Evolutionary conservation across 495 filamentous ascomycete genomes (phyloP).

Genomic region (Achaetomiella virescens): DNA sequence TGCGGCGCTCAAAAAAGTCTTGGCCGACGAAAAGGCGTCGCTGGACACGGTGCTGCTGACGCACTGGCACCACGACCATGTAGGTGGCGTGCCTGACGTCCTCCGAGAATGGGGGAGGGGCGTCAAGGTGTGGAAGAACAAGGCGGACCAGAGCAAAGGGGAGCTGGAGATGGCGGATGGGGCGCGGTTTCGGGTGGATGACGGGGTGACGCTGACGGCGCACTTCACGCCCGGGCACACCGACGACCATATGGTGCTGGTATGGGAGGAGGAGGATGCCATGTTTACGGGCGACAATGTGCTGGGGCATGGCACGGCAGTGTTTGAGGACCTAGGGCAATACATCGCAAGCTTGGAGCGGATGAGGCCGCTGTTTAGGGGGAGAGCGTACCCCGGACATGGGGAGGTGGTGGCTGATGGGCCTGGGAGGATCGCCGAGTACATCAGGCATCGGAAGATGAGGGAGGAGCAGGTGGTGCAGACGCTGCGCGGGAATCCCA

Average conservation of each 20-base stretch:
- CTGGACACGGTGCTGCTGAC: conserved; percentile 67
- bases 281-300: conserved; percentile 96
- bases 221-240: conserved; percentile 82
- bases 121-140: conserved; percentile 48
- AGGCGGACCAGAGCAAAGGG: conserved; percentile 3
- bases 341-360: conserved; percentile 69
- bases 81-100: conserved; percentile 65
- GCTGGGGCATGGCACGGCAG: conserved; percentile 85
- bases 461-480: conserved; percentile 77
- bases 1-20: conserved; percentile 50
- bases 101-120: conserved; percentile 53
- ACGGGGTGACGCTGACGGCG: conserved; percentile 71
- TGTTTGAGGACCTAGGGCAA: conserved; percentile 73
- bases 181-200: conserved; percentile 63
- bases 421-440: conserved; percentile 61
- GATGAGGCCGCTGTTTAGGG: conserved; percentile 60
- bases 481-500: too few species aligned
- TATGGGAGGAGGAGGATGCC: conserved; percentile 69
- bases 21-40: conserved; percentile 58
- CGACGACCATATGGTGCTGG: conserved; percentile 72
- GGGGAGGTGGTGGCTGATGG: conserved; percentile 68
- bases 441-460: conserved; percentile 71
- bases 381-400: conserved; percentile 84
- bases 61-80: conserved; percentile 88
- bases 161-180: conserved; percentile 60